These are phyloP conservation scores for Borovskyia barvae DNA, from an alignment of 208 protist genomes.

Conservation along the genomic window DNA sequence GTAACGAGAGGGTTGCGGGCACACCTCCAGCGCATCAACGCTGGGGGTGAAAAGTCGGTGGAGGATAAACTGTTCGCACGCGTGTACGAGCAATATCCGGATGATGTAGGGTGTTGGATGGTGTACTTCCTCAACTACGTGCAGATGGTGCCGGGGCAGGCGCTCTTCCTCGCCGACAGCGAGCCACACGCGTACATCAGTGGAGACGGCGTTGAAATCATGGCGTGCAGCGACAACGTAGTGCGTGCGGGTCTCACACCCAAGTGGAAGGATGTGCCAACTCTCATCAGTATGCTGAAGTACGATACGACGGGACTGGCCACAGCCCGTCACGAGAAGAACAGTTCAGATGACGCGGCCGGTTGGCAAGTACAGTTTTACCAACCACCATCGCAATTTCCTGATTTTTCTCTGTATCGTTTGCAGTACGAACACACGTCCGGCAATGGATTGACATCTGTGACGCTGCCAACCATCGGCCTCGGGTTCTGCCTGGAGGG, in stretches of 20 bases:
- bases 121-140: conserved; percentile 98
- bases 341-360: conserved; percentile 22
- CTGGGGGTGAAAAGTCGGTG: conserved; percentile 22
- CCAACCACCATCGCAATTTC: conserved; percentile 71
- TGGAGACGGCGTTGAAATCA: conserved; percentile 97
- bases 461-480: conserved; percentile 78
- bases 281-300: conserved; percentile 92
- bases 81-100: conserved; percentile 92
- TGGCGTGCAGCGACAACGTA: conserved; percentile 98
- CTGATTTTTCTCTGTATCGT: conserved; percentile 85
- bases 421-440: conserved; percentile 53
- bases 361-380: conserved; percentile 84
- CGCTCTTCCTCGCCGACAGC: conserved; percentile 95
- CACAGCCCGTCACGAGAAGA: conserved; percentile 45
- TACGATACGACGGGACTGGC: conserved; percentile 76
- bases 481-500: conserved; percentile 84
- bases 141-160: conserved; percentile 90
- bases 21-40: conserved; percentile 48
- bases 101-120: conserved; percentile 97
- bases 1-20: conserved; percentile 46
- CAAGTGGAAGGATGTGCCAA: conserved; percentile 96
- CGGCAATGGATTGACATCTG: conserved; percentile 25
- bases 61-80: conserved; percentile 83
- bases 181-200: conserved; percentile 98
- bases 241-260: conserved; percentile 96